Evolutionary conservation across 1,139 yeast species (phyloP).

Genomic region (Debaryomyces sp.): DNA sequence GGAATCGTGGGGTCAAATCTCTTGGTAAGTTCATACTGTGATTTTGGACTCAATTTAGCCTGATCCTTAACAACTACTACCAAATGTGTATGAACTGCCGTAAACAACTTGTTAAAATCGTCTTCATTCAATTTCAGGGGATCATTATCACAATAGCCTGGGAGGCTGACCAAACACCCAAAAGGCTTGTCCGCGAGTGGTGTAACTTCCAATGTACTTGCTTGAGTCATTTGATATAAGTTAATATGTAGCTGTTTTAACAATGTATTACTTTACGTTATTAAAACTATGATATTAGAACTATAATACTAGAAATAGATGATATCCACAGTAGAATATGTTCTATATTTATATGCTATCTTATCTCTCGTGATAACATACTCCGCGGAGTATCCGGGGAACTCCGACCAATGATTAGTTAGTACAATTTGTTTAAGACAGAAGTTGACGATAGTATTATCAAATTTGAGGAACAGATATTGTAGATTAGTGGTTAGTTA

Average conservation of each 20-base stretch:
- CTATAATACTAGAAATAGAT: neutral
- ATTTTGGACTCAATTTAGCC: slow-evolving; percentile 63
- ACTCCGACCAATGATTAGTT: neutral
- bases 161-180: slow-evolving; percentile 69
- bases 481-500: neutral
- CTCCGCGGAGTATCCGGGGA: slow-evolving; percentile 1
- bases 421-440: neutral
- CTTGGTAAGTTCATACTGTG: slow-evolving; percentile 74
- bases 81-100: slow-evolving; percentile 66
- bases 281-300: neutral
- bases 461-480: neutral
- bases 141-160: slow-evolving; percentile 65
- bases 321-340: neutral
- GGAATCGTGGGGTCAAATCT: slow-evolving; percentile 76
- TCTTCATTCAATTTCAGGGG: slow-evolving; percentile 69
- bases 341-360: neutral
- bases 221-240: slow-evolving; percentile 21
- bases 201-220: slow-evolving; percentile 34
- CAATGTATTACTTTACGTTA: neutral
- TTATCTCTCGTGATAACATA: neutral
- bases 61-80: slow-evolving; percentile 77
- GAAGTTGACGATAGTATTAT: neutral
- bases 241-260: neutral
- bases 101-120: slow-evolving; percentile 63
- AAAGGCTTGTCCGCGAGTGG: slow-evolving; percentile 58